A percentile compares a stretch with the other conserved stretches of the same genome.
These are phyloP conservation scores for Geranomyces variabilis DNA, from an alignment of 192 early-diverging fungal genomes.

Conservation along the genomic window DNA sequence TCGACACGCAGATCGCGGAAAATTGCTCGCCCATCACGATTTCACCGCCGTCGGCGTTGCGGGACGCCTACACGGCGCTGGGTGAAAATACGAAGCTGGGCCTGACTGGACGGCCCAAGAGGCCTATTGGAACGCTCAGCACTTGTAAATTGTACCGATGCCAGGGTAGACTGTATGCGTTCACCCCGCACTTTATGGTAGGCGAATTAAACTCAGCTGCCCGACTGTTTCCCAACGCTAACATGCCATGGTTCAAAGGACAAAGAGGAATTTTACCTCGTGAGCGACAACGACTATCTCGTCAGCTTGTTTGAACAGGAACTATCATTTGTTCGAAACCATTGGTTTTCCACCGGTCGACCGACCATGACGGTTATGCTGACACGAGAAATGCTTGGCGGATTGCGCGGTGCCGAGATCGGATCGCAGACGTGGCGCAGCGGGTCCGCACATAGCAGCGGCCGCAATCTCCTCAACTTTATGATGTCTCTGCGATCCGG, in stretches of 20 bases:
- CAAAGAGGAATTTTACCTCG: slow-evolving; percentile 84
- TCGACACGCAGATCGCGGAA: slow-evolving; percentile 80
- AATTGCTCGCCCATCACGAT: slow-evolving; percentile 72
- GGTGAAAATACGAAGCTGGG: slow-evolving; percentile 79
- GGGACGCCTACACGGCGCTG: slow-evolving; percentile 74
- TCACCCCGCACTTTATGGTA: slow-evolving; percentile 81
- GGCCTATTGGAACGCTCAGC: slow-evolving; percentile 77
- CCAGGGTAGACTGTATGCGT: slow-evolving; percentile 80
- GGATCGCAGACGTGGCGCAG: slow-evolving; percentile 42
- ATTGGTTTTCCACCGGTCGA: slow-evolving; percentile 73
- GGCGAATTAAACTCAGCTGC: no score
- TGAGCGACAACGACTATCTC: slow-evolving; percentile 81
- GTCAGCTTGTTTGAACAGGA: slow-evolving; percentile 78
- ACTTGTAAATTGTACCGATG: slow-evolving; percentile 83
- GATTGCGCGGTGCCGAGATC: slow-evolving; percentile 37
- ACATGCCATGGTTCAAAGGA: no score
- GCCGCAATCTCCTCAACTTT: slow-evolving; percentile 76
- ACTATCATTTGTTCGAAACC: slow-evolving; percentile 70
- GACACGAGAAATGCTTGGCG: slow-evolving; percentile 80
- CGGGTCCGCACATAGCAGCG: slow-evolving; percentile 39
- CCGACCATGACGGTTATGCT: slow-evolving; percentile 79
- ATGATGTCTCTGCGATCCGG: slow-evolving; percentile 80
- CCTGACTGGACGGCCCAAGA: slow-evolving; percentile 72
- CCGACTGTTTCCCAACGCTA: no score
- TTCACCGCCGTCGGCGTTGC: slow-evolving; percentile 71